These are phyloP conservation scores for Eucalyptus victrix DNA, from an alignment of 345 rosid species.

Conservation along the genomic window DNA sequence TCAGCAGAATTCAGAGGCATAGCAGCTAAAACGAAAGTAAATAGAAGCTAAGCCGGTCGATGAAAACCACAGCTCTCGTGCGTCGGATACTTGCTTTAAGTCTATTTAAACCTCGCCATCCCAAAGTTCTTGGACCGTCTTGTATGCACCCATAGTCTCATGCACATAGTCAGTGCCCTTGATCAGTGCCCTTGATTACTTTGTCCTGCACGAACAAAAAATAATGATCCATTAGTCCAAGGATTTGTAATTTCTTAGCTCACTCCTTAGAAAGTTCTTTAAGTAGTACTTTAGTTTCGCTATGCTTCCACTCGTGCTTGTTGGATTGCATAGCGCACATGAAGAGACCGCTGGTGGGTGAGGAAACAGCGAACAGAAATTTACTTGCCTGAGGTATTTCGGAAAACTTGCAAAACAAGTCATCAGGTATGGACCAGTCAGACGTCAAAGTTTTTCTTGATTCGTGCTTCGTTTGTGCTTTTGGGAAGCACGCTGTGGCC, in stretches of 20 bases:
- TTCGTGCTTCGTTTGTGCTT: constrained; percentile 57
- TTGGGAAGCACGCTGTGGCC: constrained; percentile 90
- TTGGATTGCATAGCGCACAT: not conserved
- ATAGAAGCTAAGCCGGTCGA: not conserved
- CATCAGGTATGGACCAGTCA: constrained; percentile 68
- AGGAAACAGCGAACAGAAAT: not conserved
- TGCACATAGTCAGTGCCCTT: constrained; percentile 33
- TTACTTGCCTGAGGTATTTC: constrained; percentile 53
- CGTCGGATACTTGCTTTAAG: not conserved
- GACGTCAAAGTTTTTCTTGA: constrained; percentile 64
- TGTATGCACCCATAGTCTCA: constrained; percentile 44
- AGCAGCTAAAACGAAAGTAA: not conserved
- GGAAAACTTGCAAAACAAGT: constrained; percentile 51
- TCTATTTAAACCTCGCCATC: constrained; percentile 65
- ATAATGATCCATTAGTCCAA: not conserved
- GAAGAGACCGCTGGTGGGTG: not conserved
- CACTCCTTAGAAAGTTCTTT: not conserved
- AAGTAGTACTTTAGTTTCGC: not conserved
- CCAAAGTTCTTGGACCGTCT: constrained; percentile 67
- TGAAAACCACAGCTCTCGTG: not conserved
- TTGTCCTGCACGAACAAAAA: constrained; percentile 34
- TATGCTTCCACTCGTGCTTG: not conserved
- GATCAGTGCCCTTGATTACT: constrained; percentile 25
- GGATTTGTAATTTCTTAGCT: not conserved
- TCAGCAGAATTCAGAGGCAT: not conserved